phyloP scores from a whole-genome alignment of 768 basidiomycete species.

The Suillus hirtellus region DNA sequence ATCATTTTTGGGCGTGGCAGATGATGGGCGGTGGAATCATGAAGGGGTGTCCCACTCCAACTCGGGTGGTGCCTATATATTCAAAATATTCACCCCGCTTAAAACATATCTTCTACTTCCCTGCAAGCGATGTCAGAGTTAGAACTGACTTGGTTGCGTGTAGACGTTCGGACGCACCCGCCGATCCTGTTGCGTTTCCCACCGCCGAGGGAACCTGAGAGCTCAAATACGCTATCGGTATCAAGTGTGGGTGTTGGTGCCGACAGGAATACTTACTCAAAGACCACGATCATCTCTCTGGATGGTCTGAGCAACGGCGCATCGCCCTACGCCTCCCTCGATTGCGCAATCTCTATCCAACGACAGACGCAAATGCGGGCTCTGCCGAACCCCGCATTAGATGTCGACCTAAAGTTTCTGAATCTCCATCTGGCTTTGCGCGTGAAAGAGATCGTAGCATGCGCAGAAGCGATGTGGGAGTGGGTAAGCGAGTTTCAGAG shows the following conservation, averaged over 20 bases:
- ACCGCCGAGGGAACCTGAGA: constrained; percentile 31
- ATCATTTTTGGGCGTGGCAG: not conserved
- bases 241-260: not conserved
- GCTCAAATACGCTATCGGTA: not conserved
- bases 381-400: constrained; percentile 55
- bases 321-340: constrained; percentile 49
- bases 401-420: constrained; percentile 57
- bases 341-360: constrained; percentile 40
- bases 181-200: constrained; percentile 62
- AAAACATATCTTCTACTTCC: not conserved
- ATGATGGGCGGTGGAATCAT: not conserved
- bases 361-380: not conserved
- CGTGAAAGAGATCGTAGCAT: constrained; percentile 65
- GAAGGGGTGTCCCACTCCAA: not conserved
- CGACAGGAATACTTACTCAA: not conserved
- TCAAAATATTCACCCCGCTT: not conserved
- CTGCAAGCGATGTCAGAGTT: not conserved
- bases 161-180: constrained; percentile 68
- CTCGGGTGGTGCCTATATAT: not conserved
- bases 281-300: constrained; percentile 22
- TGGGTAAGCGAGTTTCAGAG: constrained; percentile 58
- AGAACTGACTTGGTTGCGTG: not conserved
- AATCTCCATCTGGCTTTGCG: constrained; percentile 65
- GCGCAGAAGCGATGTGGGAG: constrained; percentile 80
- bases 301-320: constrained; percentile 37